Conservation (phyloP, 345 rosid species). For the Sisymbrium altissimum region DNA sequence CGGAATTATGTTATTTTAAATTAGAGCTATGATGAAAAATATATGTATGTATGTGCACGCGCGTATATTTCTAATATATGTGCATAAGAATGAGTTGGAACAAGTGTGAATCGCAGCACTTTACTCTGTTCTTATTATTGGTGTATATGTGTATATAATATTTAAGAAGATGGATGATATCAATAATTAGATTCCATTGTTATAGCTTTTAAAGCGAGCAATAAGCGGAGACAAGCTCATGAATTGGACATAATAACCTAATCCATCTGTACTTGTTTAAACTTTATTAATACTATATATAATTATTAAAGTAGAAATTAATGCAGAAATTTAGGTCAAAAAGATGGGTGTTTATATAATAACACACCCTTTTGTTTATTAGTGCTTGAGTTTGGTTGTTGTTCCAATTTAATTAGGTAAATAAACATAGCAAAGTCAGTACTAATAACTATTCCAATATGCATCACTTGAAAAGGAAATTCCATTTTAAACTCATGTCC, state of each 20-base stretch:
- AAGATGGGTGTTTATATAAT: conserved; percentile 22
- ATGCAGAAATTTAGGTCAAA: conserved; percentile 32
- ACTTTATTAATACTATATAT: background rate
- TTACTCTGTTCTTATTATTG: conserved; percentile 27
- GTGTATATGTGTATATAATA: conserved; percentile 21
- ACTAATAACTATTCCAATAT: conserved; percentile 32
- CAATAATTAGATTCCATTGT: conserved; percentile 31
- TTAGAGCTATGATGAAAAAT: background rate
- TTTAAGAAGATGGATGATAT: conserved; percentile 12
- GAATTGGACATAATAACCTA: conserved; percentile 32
- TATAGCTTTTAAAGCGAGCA: conserved; percentile 26
- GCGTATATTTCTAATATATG: background rate
- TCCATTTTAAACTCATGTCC: conserved; percentile 1
- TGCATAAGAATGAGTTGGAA: conserved; percentile 37
- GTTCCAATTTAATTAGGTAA: conserved; percentile 25
- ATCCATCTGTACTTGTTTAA: conserved; percentile 34
- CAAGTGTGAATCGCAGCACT: conserved; percentile 34
- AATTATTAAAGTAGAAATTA: conserved; percentile 17
- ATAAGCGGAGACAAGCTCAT: conserved; percentile 34
- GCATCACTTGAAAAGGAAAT: conserved; percentile 33
- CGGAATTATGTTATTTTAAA: background rate
- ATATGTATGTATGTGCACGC: background rate
- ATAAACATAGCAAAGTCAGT: conserved; percentile 31
- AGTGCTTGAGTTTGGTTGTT: conserved; percentile 33
- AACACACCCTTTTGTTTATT: conserved; percentile 16